Conservation (phyloP, 1,284 basidiomycete species). For the Paramarasmius palmivorus region DNA sequence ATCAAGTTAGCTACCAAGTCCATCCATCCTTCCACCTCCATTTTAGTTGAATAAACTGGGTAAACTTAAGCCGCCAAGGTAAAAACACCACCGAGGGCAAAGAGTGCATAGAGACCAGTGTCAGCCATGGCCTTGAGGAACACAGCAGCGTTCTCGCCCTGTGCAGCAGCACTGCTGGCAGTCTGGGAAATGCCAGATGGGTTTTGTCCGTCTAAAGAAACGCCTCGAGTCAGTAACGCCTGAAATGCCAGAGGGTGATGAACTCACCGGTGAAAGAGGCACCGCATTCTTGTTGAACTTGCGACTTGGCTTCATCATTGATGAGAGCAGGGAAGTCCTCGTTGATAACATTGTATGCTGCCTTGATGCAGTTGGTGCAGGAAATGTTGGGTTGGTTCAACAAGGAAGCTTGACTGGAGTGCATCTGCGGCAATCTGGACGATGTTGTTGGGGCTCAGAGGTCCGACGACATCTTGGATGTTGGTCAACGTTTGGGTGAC, state of each 20-base stretch:
- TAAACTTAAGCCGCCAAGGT: conserved; percentile 5
- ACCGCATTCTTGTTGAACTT: conserved; percentile 46
- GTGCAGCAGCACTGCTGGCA: conserved; percentile 25
- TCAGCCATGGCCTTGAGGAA: conserved; percentile 11
- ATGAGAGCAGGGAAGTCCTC: conserved; percentile 35
- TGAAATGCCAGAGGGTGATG: neutral
- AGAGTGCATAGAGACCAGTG: conserved; percentile 16
- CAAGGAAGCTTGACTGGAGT: conserved; percentile 18
- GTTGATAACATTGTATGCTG: conserved; percentile 47
- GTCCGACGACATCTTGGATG: conserved; percentile 38
- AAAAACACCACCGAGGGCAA: conserved; percentile 22
- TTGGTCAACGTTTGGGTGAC: conserved; percentile 51
- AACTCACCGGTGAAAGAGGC: conserved; percentile 48
- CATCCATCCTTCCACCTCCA: too few relatives aligned
- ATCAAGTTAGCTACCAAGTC: too few relatives aligned
- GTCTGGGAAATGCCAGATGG: conserved; percentile 37
- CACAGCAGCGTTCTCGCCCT: conserved; percentile 21
- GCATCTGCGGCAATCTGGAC: conserved; percentile 23
- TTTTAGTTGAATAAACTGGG: too few relatives aligned
- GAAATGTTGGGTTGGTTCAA: conserved; percentile 42
- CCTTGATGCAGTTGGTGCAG: conserved; percentile 59
- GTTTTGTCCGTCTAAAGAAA: conserved; percentile 32
- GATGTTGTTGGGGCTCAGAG: conserved; percentile 26
- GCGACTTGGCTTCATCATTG: conserved; percentile 25
- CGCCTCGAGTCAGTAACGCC: neutral